Evolutionary conservation across 129 eudicot genomes (phyloP).

Genomic region (Escallonia herrerae): DNA sequence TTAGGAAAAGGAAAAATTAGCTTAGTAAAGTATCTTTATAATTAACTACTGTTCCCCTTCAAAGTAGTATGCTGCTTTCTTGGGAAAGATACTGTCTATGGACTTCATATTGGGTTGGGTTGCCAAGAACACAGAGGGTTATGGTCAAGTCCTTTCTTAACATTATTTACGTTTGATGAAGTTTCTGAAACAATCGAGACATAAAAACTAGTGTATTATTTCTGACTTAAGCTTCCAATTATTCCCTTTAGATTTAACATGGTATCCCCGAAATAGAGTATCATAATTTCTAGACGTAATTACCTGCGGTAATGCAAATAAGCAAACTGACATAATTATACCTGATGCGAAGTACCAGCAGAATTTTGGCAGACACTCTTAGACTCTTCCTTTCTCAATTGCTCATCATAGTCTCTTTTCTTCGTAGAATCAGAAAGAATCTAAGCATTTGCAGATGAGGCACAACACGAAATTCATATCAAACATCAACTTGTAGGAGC

Average conservation of each 20-base stretch:
- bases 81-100: no score
- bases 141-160: no score
- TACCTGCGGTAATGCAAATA: neutral
- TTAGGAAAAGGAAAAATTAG: no score
- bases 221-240: neutral
- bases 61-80: no score
- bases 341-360: constrained; percentile 74
- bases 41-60: no score
- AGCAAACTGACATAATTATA: constrained; percentile 11
- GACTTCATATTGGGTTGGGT: no score
- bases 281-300: neutral
- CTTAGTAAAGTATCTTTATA: no score
- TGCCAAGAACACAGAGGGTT: no score
- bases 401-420: constrained; percentile 90
- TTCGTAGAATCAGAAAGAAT: constrained; percentile 93
- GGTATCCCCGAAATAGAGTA: neutral
- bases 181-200: no score
- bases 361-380: constrained; percentile 58
- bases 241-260: neutral
- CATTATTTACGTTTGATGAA: no score
- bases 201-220: no score
- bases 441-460: constrained; percentile 21
- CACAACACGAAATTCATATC: constrained; percentile 8
- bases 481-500: constrained; percentile 3
- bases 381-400: constrained; percentile 75